Evolutionary conservation across 2,329 filamentous ascomycete species (phyloP), one percentile per base, ranked within the genome.

Genomic region (Capronia epimyces): DNA sequence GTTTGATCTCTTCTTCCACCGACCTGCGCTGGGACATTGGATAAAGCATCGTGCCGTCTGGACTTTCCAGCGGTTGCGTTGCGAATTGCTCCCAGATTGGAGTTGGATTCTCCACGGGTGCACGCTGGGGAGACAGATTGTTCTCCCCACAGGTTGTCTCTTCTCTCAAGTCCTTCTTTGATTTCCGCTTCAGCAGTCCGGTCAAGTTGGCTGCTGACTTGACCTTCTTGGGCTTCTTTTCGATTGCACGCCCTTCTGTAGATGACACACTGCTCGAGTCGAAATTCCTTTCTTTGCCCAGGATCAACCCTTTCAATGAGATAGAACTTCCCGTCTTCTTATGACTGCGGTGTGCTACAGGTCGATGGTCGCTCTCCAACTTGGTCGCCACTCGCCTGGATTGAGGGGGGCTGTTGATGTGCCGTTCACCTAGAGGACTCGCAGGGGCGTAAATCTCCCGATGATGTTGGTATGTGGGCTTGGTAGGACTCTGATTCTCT

Each of bases 191-290:
- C 45, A 95, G 78, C 48, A 96, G 78, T 3, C 78, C 82, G 0
- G 82, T 81, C n/a, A 97, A 75, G 65, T 89, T 94, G 25, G 86
- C 86, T 2, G 86, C 79, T 0, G 90, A 95, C 68, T 91, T 95
- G 31, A 80, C 80, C 73, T 91, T 94, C 67, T 81, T 82, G 3
- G 75, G 73, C 50, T 72, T 77, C 46, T 61, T 64, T 22, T 65
- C 64, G n/a, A 70, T 66, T 31, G 62, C 58, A 10, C 60, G 50
- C 62, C 65, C 50, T 60, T 68, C 62, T 49, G 67, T 50, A 44
- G 61, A 64, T 2, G 62, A 58, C n/a, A 58, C 43, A 32, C 66
- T 65, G 32, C 64, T 66, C 21, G 63, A 48, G 43, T 66, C 67
- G 15, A 52, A 52, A 21, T 73, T 69, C 55, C 70, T 75, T 43